These are phyloP conservation scores for Arthrobotrys entomopaga DNA, from an alignment of 2,329 filamentous ascomycete genomes.

Conservation along the genomic window DNA sequence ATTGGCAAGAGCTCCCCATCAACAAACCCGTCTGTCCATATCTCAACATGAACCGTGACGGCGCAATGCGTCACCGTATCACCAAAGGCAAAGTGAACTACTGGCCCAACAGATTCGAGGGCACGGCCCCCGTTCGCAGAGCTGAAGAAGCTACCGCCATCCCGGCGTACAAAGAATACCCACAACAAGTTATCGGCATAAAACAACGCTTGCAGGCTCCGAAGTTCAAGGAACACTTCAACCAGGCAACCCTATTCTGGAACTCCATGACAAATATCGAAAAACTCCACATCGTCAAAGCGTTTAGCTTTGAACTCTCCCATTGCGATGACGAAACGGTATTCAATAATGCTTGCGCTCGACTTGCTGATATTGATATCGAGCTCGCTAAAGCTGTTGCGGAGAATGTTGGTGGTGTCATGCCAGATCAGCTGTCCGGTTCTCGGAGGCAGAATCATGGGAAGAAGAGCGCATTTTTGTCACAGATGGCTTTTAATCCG, in stretches of 20 bases:
- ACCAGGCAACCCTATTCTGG: conserved; percentile 83
- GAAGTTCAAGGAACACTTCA: conserved; percentile 82
- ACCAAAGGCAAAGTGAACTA: conserved; percentile 79
- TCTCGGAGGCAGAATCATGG: conserved; percentile 71
- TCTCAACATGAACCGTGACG: conserved; percentile 81
- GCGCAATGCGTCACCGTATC: conserved; percentile 77
- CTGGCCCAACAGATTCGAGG: conserved; percentile 78
- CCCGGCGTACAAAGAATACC: conserved; percentile 73
- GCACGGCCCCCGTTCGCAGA: conserved; percentile 70
- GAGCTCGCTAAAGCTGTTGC: conserved; percentile 75
- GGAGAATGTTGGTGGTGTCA: conserved; percentile 73
- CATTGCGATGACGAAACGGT: conserved; percentile 83
- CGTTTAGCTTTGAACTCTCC: conserved; percentile 77
- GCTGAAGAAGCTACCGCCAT: conserved; percentile 66
- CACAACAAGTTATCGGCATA: conserved; percentile 73
- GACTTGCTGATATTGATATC: conserved; percentile 76
- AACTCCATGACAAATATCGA: conserved; percentile 77
- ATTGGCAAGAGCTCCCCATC: conserved; percentile 81
- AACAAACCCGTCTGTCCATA: conserved; percentile 79
- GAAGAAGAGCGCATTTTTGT: conserved; percentile 73
- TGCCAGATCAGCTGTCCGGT: conserved; percentile 65
- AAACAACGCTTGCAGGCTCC: conserved; percentile 75
- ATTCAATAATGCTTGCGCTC: conserved; percentile 75
- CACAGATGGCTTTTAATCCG: conserved; percentile 75
- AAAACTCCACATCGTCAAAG: conserved; percentile 70